Percentiles rank a stretch among this genome's conserved stretches.
phyloP scores from a whole-genome alignment of 305 asterid species.

The Fraxinus velutina region DNA sequence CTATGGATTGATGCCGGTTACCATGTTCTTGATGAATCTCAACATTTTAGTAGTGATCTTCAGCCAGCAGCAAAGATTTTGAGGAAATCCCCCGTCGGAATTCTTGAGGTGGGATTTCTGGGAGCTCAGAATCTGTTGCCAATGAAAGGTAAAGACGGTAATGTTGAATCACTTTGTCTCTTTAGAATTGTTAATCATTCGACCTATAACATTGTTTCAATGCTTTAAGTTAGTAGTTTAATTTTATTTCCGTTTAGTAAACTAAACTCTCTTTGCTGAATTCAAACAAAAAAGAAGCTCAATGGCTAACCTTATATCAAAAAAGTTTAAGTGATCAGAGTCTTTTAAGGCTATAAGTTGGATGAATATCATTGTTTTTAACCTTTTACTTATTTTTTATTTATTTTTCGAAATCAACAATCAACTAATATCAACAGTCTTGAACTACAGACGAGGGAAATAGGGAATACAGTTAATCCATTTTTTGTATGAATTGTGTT shows the following conservation, averaged over 20 bases:
- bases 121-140: conserved; percentile 71
- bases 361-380: not conserved
- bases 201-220: not conserved
- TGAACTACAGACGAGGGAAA: not conserved
- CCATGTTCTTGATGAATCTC: conserved; percentile 91
- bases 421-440: not conserved
- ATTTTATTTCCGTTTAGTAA: not conserved
- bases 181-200: not conserved
- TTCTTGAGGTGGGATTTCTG: conserved; percentile 84
- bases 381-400: not conserved
- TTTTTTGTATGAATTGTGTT: not conserved
- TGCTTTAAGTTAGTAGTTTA: not conserved
- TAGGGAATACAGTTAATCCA: not conserved
- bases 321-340: not conserved
- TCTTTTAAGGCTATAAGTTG: not conserved
- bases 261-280: not conserved
- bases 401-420: not conserved
- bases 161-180: not conserved
- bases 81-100: conserved; percentile 68
- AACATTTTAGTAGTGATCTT: conserved; percentile 86
- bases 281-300: not conserved
- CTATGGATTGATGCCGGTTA: conserved; percentile 75
- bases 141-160: conserved; percentile 72
- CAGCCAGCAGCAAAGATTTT: conserved; percentile 72
- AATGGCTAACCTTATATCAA: not conserved